A percentile compares a stretch with the other conserved stretches of the same genome.
Evolutionary conservation across 305 asterid species (phyloP).

Genomic region (Fraxinus latifolia): DNA sequence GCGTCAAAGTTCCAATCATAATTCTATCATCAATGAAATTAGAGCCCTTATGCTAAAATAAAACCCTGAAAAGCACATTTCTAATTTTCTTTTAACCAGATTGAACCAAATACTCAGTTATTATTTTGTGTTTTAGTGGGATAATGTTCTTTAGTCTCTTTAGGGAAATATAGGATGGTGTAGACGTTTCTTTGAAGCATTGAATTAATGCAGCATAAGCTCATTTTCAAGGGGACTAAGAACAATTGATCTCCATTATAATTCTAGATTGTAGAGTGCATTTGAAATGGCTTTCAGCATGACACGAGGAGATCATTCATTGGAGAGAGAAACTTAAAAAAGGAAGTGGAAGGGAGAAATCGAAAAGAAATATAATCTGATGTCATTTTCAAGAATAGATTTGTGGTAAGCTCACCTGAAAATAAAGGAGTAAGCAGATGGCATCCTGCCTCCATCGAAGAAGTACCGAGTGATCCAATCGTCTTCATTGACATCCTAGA

Average conservation of each 20-base stretch:
- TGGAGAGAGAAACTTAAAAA: not conserved
- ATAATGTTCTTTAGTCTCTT: not conserved
- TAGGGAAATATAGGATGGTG: not conserved
- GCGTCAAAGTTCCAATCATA: not conserved
- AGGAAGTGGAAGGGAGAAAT: not conserved
- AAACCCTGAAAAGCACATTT: not conserved
- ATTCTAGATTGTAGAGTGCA: not conserved
- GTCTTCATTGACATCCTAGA: conserved; percentile 72
- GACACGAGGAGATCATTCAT: not conserved
- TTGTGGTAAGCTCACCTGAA: conserved; percentile 52
- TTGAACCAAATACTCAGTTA: not conserved
- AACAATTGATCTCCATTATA: not conserved
- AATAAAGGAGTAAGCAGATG: conserved; percentile 81
- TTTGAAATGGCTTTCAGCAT: not conserved
- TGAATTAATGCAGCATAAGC: not conserved
- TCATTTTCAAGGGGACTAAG: not conserved
- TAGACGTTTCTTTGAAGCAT: not conserved
- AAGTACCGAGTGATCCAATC: conserved; percentile 92
- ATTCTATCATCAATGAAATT: not conserved
- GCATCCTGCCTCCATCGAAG: conserved; percentile 93
- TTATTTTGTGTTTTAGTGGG: not conserved
- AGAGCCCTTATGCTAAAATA: not conserved
- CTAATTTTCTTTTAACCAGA: not conserved
- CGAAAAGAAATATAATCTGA: not conserved
- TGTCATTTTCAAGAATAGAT: not conserved